Conservation (phyloP, 441 rosid genomes). For the Rhodomyrtus psidioides region DNA sequence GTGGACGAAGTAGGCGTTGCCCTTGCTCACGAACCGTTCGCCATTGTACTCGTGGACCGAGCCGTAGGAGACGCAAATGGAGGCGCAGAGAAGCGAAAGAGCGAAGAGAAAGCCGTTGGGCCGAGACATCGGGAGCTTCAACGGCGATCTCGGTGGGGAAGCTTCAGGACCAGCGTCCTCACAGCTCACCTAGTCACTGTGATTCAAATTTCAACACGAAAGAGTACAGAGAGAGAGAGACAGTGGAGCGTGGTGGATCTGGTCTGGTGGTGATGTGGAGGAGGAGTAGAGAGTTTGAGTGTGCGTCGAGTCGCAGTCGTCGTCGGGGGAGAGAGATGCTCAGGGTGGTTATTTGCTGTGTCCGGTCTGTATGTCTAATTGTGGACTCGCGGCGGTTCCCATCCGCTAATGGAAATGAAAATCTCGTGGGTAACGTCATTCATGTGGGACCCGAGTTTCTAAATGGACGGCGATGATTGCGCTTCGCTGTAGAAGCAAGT, state of each 20-base stretch:
- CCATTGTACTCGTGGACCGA: constrained; percentile 80
- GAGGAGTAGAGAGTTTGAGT: neutral
- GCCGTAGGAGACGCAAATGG: constrained; percentile 28
- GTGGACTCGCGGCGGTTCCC: neutral
- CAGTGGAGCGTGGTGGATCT: neutral
- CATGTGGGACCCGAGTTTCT: neutral
- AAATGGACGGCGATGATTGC: neutral
- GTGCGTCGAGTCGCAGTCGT: neutral
- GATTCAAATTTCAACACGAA: neutral
- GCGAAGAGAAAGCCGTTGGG: constrained; percentile 3
- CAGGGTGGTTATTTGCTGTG: neutral
- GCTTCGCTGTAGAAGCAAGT: neutral
- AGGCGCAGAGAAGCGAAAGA: constrained; percentile 14
- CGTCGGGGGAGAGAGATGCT: neutral
- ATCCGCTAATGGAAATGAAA: neutral
- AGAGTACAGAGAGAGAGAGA: constrained; percentile 4
- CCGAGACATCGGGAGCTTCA: constrained; percentile 10
- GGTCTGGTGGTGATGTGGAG: neutral
- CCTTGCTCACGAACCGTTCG: constrained; percentile 64
- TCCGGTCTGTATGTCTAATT: neutral
- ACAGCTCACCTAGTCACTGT: neutral
- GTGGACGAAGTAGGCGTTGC: constrained; percentile 86
- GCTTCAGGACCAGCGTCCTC: neutral
- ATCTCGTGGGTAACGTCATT: too few species aligned
- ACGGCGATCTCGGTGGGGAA: neutral